A percentile compares a stretch with the other conserved stretches of the same genome.
These are phyloP conservation scores for Daucus carota DNA, from an alignment of 129 eudicot species.

Conservation along the genomic window DH1_v3.0 NC_030382.2:40075501-40076000, in stretches of 20 bases:
- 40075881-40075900: constrained; percentile 57
- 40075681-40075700: not conserved
- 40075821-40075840: constrained; percentile 82
- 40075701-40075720: constrained; percentile 66
- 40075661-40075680: not conserved
- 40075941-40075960: constrained; percentile 46
- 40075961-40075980: constrained; percentile 52
- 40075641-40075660: not conserved
- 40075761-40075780: constrained; percentile 73
- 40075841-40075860: constrained; percentile 55
- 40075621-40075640: not conserved
- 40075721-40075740: constrained; percentile 74
- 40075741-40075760: constrained; percentile 66
- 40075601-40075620: not conserved
- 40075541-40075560: not conserved
- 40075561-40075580: not conserved
- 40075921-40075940: constrained; percentile 53
- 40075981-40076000: constrained; percentile 67
- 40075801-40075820: constrained; percentile 57
- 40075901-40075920: constrained; percentile 61
- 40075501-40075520: not conserved
- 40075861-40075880: constrained; percentile 41
- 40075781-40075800: constrained; percentile 56
- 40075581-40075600: not conserved
- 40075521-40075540: not conserved